phyloP scores from a whole-genome alignment of 306 rosid genomes.

The Inga leiocalycina region DNA sequence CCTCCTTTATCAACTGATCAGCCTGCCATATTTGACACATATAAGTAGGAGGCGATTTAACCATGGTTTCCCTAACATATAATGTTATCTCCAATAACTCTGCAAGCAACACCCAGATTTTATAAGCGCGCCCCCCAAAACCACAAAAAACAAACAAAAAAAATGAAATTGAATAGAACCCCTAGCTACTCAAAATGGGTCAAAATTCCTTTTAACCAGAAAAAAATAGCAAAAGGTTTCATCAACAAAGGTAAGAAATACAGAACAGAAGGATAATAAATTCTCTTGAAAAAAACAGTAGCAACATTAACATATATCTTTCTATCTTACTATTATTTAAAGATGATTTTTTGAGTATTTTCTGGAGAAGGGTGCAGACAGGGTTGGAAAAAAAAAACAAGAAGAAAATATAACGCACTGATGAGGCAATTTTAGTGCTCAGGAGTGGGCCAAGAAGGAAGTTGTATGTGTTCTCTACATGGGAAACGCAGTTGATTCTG shows the following conservation, averaged over 20 bases:
- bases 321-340: background rate
- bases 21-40: slow-evolving; percentile 54
- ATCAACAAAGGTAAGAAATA: background rate
- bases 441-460: background rate
- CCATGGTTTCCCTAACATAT: background rate
- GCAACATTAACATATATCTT: background rate
- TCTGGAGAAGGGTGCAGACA: background rate
- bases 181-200: background rate
- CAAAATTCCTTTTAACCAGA: background rate
- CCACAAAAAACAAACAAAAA: background rate
- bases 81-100: slow-evolving; percentile 16
- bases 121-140: background rate
- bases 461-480: background rate
- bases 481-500: slow-evolving; percentile 13
- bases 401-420: background rate
- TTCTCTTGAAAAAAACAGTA: background rate
- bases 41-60: slow-evolving; percentile 24
- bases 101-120: background rate
- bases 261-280: background rate
- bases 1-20: slow-evolving; percentile 71
- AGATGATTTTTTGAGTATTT: slow-evolving; percentile 14
- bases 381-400: background rate
- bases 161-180: background rate
- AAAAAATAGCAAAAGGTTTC: background rate
- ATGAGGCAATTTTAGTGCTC: background rate